Base-by-base conservation (phyloP, 805 yeast species). In the Myxozyma neglecta region DNA sequence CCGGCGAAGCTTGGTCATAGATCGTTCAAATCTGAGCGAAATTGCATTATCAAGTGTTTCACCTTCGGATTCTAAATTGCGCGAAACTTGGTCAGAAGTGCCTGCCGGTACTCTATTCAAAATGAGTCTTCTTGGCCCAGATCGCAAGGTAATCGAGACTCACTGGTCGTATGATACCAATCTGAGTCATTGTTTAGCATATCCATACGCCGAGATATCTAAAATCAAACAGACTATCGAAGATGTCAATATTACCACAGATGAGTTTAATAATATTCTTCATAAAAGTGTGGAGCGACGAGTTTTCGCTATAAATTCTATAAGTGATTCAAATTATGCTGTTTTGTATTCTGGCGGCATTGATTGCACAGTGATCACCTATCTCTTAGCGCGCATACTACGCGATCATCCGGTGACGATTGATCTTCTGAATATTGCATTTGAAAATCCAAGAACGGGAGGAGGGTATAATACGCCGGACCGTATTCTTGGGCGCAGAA, bases 321-420 rank as follows among this genome's bases (percentile, higher is more conserved):
- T 45, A 10, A 44, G 37, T 3, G 55, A 56, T 42, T 37, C 43
- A 5, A 73, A 74, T 6, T 74, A 86, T 47, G 88, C 88, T 0
- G 77, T 94, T 0, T 74, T 94, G 37, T 94, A 92, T 71, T 90
- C 97, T 48, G 99, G 99, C 1, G 99, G 99, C 0, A 77, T 94
- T 3, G 99, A 94, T 71, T 94, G 99, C 73, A 87, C 97, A 0
- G 74, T 93, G 0, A 70, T 94, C 29, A 91, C 96, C 0, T 50
- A 82, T 73, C 3, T 75, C 59, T 63, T 72, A 60, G 66, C 76
- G 72, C 18, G 59, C 39, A 58, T 56, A 46, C 68, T 60, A 70
- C 57, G 42, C 24, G 42, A 37, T 16, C 48, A 50, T 16, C 73
- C 70, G 0, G 50, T 64, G 4, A 59, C 64, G 1, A 80, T 94